Evolutionary conservation across 225 moss, liverwort and hornwort genomes (phyloP), one percentile per base, ranked within the genome.

Genomic region (Ulota crispa): DNA sequence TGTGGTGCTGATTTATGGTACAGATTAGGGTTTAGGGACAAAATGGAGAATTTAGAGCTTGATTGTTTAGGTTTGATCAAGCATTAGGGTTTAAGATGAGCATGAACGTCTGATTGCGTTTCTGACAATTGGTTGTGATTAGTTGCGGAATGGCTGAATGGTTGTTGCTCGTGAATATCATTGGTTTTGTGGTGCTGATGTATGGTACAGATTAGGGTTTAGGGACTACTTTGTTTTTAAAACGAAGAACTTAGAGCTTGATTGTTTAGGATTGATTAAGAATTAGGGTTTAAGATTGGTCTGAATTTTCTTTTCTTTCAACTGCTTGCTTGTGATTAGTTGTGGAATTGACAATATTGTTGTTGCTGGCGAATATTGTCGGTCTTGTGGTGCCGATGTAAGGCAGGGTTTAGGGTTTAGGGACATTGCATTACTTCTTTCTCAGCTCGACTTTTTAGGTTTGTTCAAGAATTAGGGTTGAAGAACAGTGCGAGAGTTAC

Each of bases 301-400:
- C 42, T 18, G 39, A 52, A 70, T 64, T 0, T 64, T 1, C 18
- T 2, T 20, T 67, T 61, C 43, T 61, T 18, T 4, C 6, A 50
- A 32, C 34, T 15, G 52, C 12, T n/a, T n/a, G n/a, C n/a, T 28
- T 18, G 24, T 34, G 60, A 56, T 60, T 43, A 45, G 14, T 45
- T 32, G 71, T 36, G 62, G 71, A 80, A 61, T 71, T 26, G 50
- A 16, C 53, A 26, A 24, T 18, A 30, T n/a, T 13, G 55, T 12
- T 26, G 11, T 39, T 54, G 6, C 27, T 67, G 53, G 7, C 27
- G 19, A 27, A 36, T 50, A 7, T 80, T 13, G 8, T 13, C 60
- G 60, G 41, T 54, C 26, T 66, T 76, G 27, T 50, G 64, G 70
- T 31, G 43, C 73, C 83, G 85, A 32, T 32, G 32, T 32, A 32